Evolutionary conservation across 108 stramenopile genomes (phyloP).

Genomic region (Stephanodiscus minutulus): DNA sequence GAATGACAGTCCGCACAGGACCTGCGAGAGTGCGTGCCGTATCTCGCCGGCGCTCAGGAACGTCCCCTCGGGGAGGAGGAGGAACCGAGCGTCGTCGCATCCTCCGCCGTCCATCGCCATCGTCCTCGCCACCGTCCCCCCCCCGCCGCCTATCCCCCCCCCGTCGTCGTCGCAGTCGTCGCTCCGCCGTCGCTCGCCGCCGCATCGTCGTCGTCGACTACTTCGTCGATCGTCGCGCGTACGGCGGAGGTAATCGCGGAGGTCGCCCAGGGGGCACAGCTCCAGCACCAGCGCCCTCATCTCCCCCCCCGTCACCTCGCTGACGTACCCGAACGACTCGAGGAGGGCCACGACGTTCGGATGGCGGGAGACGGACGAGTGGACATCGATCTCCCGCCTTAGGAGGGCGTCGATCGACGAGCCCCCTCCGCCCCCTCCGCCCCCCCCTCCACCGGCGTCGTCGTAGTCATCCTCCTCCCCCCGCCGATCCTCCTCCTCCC

Average conservation of each 20-base stretch:
- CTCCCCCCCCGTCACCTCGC: background rate
- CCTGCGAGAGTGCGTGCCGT: constrained; percentile 6
- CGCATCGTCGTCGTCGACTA: background rate
- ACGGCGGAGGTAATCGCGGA: background rate
- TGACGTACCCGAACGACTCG: constrained; percentile 28
- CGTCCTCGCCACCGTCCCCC: background rate
- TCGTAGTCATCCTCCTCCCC: background rate
- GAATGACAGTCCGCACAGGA: constrained; percentile 25
- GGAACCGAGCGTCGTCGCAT: too few relatives aligned
- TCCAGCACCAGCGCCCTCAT: constrained; percentile 26
- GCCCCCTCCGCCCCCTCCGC: background rate
- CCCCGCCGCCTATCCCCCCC: background rate
- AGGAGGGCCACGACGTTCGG: constrained; percentile 22
- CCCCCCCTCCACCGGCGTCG: too few relatives aligned
- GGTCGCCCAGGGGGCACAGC: constrained; percentile 20
- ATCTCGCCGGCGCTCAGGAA: constrained; percentile 16
- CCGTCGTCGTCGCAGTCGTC: background rate
- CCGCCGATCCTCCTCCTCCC: background rate
- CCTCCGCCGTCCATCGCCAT: background rate
- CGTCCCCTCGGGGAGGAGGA: constrained; percentile 1
- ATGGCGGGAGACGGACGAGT: constrained; percentile 19
- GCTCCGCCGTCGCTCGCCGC: too few relatives aligned
- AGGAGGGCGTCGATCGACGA: background rate
- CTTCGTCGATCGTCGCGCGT: constrained; percentile 16
- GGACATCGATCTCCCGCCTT: constrained; percentile 18